Evolutionary conservation across 2,329 filamentous ascomycete genomes (phyloP), one percentile per base, ranked within the genome.

Genomic region (Fusarium azukiicola): DNA sequence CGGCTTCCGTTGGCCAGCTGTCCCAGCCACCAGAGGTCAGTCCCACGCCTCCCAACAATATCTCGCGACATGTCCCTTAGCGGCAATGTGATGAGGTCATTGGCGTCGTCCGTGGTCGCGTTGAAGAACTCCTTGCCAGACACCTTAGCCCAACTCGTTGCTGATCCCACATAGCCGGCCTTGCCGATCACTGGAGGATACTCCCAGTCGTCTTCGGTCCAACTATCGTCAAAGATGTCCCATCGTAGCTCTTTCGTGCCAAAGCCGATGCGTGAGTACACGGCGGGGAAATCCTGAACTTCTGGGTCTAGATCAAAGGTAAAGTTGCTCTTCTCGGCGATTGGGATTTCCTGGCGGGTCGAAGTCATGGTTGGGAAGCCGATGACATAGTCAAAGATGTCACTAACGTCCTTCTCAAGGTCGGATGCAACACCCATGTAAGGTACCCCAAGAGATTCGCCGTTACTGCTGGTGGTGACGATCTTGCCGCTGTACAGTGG

Each of bases 11-110:
- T 76, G 12, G 67, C 68, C 14, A 76, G 42, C 40, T 52, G 49
- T 13, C 74, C 74, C 11, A 76, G 50, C 74, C 74, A 76, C 72
- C 72, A 74, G 32, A 84, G 49, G 80, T 71, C 70, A 23, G 70
- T 72, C 16, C 70, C 70, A n/a, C 10, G 10, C 27, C 54, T n/a
- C 42, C 70, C 70, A 6, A 69, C 64, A 52, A 72, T 68, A 14
- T 67, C 67, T 17, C 70, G 70, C 14, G 70, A 44, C 4, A 69
- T 21, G 36, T 72, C 64, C 17, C 8, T 19, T 50, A 69, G n/a
- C 11, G 70, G 70, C 52, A 72, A n/a, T 5, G 63, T 19, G 19
- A 66, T 66, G 3, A 66, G 63, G 16, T 66, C 63, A 17, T 49
- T 66, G 19, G 44, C 17, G 36, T 66, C 63, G 7, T 66, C 63